phyloP scores from a whole-genome alignment of 306 rosid species.

The Cotoneaster glaucophyllus region DNA sequence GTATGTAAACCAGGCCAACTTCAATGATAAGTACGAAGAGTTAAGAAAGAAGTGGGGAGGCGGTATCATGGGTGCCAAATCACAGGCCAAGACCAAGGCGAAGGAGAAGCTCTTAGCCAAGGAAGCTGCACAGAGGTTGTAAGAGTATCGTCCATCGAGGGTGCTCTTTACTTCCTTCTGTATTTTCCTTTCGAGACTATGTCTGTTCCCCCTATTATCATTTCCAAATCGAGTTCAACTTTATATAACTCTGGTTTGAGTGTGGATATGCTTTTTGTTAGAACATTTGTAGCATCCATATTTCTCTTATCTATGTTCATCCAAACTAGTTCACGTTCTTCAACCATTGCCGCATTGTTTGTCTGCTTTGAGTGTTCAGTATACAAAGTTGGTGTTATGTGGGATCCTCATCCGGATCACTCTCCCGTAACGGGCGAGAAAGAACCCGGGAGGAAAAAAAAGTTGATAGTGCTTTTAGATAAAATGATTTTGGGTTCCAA shows the following conservation, averaged over 20 bases:
- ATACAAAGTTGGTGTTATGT: too few relatives aligned
- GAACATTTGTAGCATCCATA: not conserved
- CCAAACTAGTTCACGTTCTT: not conserved
- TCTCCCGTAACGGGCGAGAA: too few relatives aligned
- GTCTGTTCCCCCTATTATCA: not conserved
- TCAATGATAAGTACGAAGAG: constrained; percentile 68
- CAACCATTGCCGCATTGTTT: not conserved
- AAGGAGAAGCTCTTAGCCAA: constrained; percentile 63
- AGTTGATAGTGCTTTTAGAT: too few relatives aligned
- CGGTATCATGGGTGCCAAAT: constrained; percentile 83
- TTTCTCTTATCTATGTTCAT: not conserved
- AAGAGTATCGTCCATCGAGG: not conserved
- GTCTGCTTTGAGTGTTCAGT: not conserved
- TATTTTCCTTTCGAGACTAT: not conserved
- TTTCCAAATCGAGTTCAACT: not conserved
- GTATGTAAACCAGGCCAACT: constrained; percentile 49
- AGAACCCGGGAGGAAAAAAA: too few relatives aligned
- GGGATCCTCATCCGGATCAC: too few relatives aligned
- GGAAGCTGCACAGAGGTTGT: constrained; percentile 80
- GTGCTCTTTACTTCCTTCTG: not conserved
- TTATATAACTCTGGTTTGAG: not conserved
- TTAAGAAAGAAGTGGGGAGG: constrained; percentile 85
- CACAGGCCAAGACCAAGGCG: constrained; percentile 70
- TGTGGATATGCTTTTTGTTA: not conserved
- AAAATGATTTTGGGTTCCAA: too few relatives aligned